Evolutionary conservation across 176 grass and related monocot genomes (phyloP), one percentile per base, ranked within the genome.

Genomic region (Dactylis glomerata): DNA sequence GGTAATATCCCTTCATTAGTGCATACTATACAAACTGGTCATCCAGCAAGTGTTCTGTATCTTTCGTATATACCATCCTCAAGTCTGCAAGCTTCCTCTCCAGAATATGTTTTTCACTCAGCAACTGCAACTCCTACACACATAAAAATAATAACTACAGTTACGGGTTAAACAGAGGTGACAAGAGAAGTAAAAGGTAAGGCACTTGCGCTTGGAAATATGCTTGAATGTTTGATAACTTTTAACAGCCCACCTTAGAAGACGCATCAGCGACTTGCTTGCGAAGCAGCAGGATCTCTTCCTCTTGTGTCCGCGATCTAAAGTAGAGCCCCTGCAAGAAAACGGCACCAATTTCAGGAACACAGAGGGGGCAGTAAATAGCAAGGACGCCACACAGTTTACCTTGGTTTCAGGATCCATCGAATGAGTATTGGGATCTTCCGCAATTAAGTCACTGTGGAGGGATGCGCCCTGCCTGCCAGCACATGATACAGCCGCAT

Each of bases 21-120:
- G 76, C 78, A 68, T 33, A 67, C 47, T 73, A 66, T 38, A 73
- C 1, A 38, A 75, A 80, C 50, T 47, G 17, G 50, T 14, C 16
- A 58, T 69, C 28, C 17, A 47, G 33, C 38, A 76, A 87, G 61
- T 54, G 9, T 69, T 81, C 51, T 83, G 74, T 64, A 59, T 65
- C 23, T 44, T 76, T 81, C 58, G 84, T 80, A 83, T 71, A 78
- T 61, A 98, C 96, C 88, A 96, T 92, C 68, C 93, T 87, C 90
- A 98, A 86, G 83, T 94, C 96, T 64, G 87, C 85, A 73, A 98
- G 91, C 78, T 90, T 98, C 84, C 83, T 94, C 91, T 95, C 91
- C 68, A 98, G 87, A 86, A 95, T 95, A 86, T 98, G 93, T 34
- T 98, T 98, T 87, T 95, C 93, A 58, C 82, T 89, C 83, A 98